phyloP scores from a whole-genome alignment of 1,139 yeast genomes.

The Nakaseomyces bracarensis region DNA sequence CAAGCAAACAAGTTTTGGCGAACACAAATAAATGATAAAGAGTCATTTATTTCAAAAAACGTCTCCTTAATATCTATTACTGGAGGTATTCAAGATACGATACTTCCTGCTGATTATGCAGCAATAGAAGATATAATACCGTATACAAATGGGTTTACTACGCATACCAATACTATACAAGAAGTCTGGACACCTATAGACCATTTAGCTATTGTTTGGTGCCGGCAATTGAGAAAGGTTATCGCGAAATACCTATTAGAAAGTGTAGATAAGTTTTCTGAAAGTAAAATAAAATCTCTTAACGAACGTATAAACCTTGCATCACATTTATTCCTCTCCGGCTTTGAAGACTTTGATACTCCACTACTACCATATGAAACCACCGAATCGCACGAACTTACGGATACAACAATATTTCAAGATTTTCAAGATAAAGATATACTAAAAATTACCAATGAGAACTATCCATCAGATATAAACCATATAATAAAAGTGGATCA shows the following conservation, averaged over 20 bases:
- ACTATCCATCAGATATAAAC: slow-evolving; percentile 8
- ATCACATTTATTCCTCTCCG: slow-evolving; percentile 45
- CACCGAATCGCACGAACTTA: not conserved
- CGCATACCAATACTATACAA: slow-evolving; percentile 80
- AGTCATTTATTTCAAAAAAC: slow-evolving; percentile 31
- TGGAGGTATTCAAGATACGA: slow-evolving; percentile 78
- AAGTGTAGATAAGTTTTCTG: slow-evolving; percentile 42
- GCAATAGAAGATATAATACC: slow-evolving; percentile 68
- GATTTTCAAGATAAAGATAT: not conserved
- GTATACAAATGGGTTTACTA: slow-evolving; percentile 67
- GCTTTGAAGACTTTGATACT: slow-evolving; percentile 41
- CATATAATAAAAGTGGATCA: slow-evolving; percentile 2
- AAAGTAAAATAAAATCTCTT: slow-evolving; percentile 44
- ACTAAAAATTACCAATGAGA: not conserved
- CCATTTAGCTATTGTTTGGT: slow-evolving; percentile 96
- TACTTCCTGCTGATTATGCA: slow-evolving; percentile 91
- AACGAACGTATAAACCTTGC: slow-evolving; percentile 51
- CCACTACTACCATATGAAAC: not conserved
- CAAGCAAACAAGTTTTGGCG: slow-evolving; percentile 79
- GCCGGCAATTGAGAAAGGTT: slow-evolving; percentile 70
- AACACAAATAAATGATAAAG: slow-evolving; percentile 39
- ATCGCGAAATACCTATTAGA: slow-evolving; percentile 54
- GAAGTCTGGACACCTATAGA: slow-evolving; percentile 92
- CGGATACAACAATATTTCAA: not conserved
- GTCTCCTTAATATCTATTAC: slow-evolving; percentile 68